These are phyloP conservation scores for Coemansia sp. DNA, from an alignment of 192 early-diverging fungal genomes.

Conservation along the genomic window DNA sequence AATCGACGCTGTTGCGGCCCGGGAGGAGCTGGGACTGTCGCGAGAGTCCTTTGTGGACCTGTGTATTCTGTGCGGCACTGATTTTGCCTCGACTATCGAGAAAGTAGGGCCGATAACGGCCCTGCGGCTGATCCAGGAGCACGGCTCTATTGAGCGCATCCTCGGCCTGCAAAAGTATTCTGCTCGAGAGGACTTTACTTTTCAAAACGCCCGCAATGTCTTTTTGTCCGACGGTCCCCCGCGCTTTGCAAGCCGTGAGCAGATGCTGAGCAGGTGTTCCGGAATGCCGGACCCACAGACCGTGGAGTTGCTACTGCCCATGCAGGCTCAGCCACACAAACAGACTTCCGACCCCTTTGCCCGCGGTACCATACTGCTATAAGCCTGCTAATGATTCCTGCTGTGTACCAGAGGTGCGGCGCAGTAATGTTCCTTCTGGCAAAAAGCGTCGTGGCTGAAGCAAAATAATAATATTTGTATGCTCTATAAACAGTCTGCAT, in stretches of 20 bases:
- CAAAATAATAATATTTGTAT: slow-evolving; percentile 1
- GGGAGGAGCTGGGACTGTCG: slow-evolving; percentile 52
- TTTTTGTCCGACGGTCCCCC: slow-evolving; percentile 17
- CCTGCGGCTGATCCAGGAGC: slow-evolving; percentile 54
- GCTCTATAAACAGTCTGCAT: neutral
- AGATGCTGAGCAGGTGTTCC: slow-evolving; percentile 10
- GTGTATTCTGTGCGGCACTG: slow-evolving; percentile 76
- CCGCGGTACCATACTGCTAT: slow-evolving; percentile 4
- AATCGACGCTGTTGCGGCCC: slow-evolving; percentile 55
- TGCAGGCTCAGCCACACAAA: neutral
- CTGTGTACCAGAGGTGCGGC: slow-evolving; percentile 1
- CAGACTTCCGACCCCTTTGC: slow-evolving; percentile 29
- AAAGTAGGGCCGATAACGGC: slow-evolving; percentile 67
- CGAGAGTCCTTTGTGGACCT: slow-evolving; percentile 61
- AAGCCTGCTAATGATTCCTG: neutral
- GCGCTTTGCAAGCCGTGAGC: slow-evolving; percentile 17
- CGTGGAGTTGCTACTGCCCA: slow-evolving; percentile 26
- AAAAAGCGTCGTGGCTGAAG: neutral
- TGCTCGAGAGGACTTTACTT: slow-evolving; percentile 44
- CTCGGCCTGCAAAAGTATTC: slow-evolving; percentile 31
- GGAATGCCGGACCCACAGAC: neutral
- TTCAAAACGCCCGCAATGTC: slow-evolving; percentile 37
- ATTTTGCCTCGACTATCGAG: slow-evolving; percentile 64
- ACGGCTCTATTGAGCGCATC: slow-evolving; percentile 65
- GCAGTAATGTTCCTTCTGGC: slow-evolving; percentile 8